Evolutionary conservation across 768 basidiomycete genomes (phyloP), one percentile per base, ranked within the genome.

Genomic region (Russula ochroleuca): DNA sequence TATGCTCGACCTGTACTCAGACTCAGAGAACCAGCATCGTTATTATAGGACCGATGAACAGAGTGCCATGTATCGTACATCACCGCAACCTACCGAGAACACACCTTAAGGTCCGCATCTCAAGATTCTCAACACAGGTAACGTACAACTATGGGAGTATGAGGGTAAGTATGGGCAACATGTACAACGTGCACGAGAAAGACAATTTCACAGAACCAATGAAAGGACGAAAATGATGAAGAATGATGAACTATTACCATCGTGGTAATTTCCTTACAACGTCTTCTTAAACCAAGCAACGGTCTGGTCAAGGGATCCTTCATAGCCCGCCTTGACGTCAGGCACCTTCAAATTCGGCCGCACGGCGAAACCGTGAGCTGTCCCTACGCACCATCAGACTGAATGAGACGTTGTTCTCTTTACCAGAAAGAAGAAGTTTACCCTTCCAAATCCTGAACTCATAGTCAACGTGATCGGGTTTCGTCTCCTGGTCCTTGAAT

Each of bases 321-420:
- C 77, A 62, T 76, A 83, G 3, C 73, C 80, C 52, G 74, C 75
- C 65, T 77, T 77, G 53, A 81, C 75, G 33, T 78, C 78, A 1
- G 77, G 75, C 14, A 77, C 72, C 7, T 64, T 68, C 40, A 81
- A 71, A 61, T 80, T 78, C 3, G 81, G 81, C 15, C 81, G 75
- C 28, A 74, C 72, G 2, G 80, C 80, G 28, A 83, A 83, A 28
- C 83, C 79, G 59, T 81, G 82, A 8, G 66, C 69, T 19, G 78
- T 83, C 65, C 77, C 81, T 81, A 50, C 7, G 56, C n/a, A 40
- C 19, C 4, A 23, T 15, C 45, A 61, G n/a, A 69, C 23, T 60
- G 59, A 59, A 58, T 28, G 23, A 57, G 61, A 49, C 19, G 50
- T 35, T 35, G 37, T 48, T 23, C 52, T 14, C n/a, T 3, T 15